Base-by-base conservation (phyloP, 768 basidiomycete genomes). In the Podaxis pistillaris region DNA sequence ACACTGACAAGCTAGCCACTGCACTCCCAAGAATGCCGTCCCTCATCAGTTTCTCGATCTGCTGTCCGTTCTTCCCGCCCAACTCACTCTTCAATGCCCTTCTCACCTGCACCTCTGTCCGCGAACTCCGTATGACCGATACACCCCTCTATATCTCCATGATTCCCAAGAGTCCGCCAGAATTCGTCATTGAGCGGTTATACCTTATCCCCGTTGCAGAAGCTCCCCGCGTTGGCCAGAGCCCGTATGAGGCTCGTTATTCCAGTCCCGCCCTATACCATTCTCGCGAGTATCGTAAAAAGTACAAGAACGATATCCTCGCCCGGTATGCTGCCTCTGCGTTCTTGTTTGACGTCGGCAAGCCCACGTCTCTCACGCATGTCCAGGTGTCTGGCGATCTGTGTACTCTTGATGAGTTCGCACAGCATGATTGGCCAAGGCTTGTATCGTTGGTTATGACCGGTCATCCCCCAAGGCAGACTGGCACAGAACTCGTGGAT, bases 1-100 rank as follows among this genome's bases (percentile, higher is more conserved):
- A 76, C 64, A 68, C 79, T 17, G 72, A 76, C 63, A 74, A 75
- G 60, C 71, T 80, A 24, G 73, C 75, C 47, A 57, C 66, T 7
- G 75, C 77, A 2, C 70, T 81, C n/a, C 75, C 76, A 1, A 70
- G 64, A 4, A 77, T 81, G 75, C 56, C 69, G 8, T 62, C 68
- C 13, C 70, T 81, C 17, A 67, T 70, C 30, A 71, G 69, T 22
- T 74, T 81, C 64, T 71, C 75, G 41, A 68, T 79, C 7, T 73
- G 67, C 56, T 78, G 77, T 63, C 78, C 79, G 0, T 78, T 81
- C 66, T 73, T 74, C 54, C 78, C 76, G 0, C 76, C 78, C 17
- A 70, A 69, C 58, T 68, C 73, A 19, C 69, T 79, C 17, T 70
- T 78, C 50, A 73, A 68, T n/a, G 71, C 73, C 15, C 69, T 81